Base-by-base conservation (phyloP, 768 basidiomycete species). In the Xerocomellus chrysenteron region DNA sequence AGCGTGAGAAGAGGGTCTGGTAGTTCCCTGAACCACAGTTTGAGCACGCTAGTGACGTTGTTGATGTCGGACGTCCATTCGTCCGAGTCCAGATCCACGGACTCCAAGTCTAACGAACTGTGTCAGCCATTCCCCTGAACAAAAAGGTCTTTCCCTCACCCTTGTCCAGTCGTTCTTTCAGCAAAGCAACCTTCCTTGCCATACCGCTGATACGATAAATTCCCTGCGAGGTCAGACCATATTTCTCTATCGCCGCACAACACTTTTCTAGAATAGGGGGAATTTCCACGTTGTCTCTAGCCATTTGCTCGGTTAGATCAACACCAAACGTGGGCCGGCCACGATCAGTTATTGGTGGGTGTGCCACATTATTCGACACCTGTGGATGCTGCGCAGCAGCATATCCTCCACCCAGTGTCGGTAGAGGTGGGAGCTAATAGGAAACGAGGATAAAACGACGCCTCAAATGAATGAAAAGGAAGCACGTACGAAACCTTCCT, bases 11-110 rank as follows among this genome's bases (percentile, higher is more conserved):
- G 74, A 28, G 97, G 96, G 68, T 98, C 94, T 10, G 97, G 95
- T 40, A 98, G 78, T 68, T 99, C 97, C 60, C 97, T 82, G 65
- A 99, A 80, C 95, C 97, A 99, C 65, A 94, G 79, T 74, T 99
- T 99, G 59, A 98, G 77, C 24, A 88, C 92, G 54, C 93, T 91
- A n/a, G 97, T 82, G 50, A 98, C 89, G 57, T 92, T 94, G 76
- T 96, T 98, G 74, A 98, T 94, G 70, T 99, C 97, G 17, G 85
- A 80, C 35, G 90, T 83, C 91, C 94, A 94, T 70, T 98, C 96
- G 5, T 90, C 84, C 7, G 87, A 79, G 68, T 94, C 85, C 50
- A 99, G 78, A 73, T 98, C 88, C 36, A 94, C 90, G 1, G 85
- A 79, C 17, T 97, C 91, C 46, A 98, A 73, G 71, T 98, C 96